Conservation (phyloP, 1,284 basidiomycete genomes). For the Fistulinella cinereoalba region DNA sequence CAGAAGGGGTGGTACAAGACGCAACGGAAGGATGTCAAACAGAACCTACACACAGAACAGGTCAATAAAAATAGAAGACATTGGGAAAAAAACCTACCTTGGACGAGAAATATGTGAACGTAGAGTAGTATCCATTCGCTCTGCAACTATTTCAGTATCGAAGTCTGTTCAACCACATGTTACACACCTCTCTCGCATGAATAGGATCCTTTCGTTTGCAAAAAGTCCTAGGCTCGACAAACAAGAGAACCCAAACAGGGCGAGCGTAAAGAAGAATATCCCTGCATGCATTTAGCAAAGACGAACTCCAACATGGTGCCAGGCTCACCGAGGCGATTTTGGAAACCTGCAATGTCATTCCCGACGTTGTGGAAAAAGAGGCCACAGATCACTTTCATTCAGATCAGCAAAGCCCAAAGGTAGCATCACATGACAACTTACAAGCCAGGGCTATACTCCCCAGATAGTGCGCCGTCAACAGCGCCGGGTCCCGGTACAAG, state of each 20-base stretch:
- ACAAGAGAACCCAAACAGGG: constrained; percentile 95
- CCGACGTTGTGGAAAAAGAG: constrained; percentile 80
- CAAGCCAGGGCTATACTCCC: constrained; percentile 81
- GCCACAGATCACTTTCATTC: constrained; percentile 69
- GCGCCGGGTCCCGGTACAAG: constrained; percentile 88
- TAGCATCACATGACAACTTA: constrained; percentile 45
- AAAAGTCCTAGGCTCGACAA: constrained; percentile 90
- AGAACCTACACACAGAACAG: constrained; percentile 55
- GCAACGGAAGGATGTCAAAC: constrained; percentile 93
- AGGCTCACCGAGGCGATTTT: constrained; percentile 78
- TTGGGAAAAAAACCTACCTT: constrained; percentile 53
- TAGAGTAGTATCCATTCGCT: constrained; percentile 95
- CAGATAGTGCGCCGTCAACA: constrained; percentile 88
- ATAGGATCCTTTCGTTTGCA: constrained; percentile 90
- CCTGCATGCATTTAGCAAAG: too few relatives aligned
- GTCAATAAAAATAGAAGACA: neutral
- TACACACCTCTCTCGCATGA: constrained; percentile 89
- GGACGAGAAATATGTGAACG: constrained; percentile 92
- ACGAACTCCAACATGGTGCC: too few relatives aligned
- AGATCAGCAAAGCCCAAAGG: constrained; percentile 9
- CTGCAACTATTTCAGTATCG: constrained; percentile 39
- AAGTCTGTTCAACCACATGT: neutral
- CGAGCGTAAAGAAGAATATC: constrained; percentile 94
- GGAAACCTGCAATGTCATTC: constrained; percentile 93
- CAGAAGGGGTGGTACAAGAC: constrained; percentile 91